Conservation (phyloP, 139 green algal species). For the Spirogloea muscicola region DNA sequence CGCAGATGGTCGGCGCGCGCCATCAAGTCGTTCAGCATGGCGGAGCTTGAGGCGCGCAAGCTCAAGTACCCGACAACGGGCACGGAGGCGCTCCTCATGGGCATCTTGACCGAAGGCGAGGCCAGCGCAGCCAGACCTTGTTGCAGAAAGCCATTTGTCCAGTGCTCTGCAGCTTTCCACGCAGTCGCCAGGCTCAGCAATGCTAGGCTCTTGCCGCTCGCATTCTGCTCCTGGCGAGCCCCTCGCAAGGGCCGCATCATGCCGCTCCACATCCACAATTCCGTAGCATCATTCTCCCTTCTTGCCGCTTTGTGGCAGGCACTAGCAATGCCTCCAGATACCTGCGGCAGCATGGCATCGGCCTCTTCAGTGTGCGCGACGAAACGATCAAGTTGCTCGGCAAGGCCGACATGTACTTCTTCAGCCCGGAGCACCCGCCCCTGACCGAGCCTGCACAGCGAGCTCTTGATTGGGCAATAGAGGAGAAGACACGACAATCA, state of each 20-base stretch:
- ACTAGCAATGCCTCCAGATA: conserved; percentile 27
- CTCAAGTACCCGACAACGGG: conserved; percentile 47
- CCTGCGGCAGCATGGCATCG: conserved; percentile 23
- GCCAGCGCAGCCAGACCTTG: background rate
- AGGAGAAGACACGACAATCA: conserved; percentile 3
- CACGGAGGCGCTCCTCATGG: conserved; percentile 48
- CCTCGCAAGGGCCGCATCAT: too few species aligned
- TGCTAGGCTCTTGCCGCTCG: too few species aligned
- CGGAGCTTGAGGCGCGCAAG: conserved; percentile 45
- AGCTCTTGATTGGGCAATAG: conserved; percentile 28
- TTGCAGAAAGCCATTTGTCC: too few species aligned
- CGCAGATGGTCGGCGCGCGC: conserved; percentile 33
- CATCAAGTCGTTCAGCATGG: conserved; percentile 48
- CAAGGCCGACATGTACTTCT: conserved; percentile 45
- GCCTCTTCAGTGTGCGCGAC: conserved; percentile 31
- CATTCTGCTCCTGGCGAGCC: too few species aligned
- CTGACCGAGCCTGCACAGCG: conserved; percentile 16
- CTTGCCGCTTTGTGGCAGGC: too few species aligned
- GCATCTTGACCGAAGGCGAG: conserved; percentile 42
- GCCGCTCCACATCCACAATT: too few species aligned
- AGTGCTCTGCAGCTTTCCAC: too few species aligned
- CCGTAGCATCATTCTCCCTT: too few species aligned
- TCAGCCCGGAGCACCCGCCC: conserved; percentile 42
- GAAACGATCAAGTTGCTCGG: conserved; percentile 45
- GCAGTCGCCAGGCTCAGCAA: too few species aligned